These are phyloP conservation scores for Talaromyces amestolkiae DNA, from an alignment of 2,329 filamentous ascomycete species.

Conservation along the genomic window DNA sequence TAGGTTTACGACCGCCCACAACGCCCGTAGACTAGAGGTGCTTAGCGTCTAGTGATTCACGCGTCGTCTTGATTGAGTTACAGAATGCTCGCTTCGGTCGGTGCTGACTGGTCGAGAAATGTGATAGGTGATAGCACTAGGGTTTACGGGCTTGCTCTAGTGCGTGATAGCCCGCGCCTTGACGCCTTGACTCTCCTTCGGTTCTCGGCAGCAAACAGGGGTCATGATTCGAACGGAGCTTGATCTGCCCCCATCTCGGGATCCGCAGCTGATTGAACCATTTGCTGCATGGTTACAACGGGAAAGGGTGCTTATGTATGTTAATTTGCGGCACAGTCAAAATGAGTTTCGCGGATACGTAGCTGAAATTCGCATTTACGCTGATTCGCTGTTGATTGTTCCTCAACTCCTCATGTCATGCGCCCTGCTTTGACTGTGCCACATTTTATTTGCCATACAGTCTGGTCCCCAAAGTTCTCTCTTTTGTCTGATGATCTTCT, in stretches of 20 bases:
- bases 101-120: slow-evolving; percentile 5
- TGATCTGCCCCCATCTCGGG: not conserved
- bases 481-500: not conserved
- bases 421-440: slow-evolving; percentile 3
- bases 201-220: slow-evolving; percentile 7
- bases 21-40: not conserved
- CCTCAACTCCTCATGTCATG: not conserved
- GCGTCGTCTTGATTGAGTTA: slow-evolving; percentile 1
- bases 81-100: not conserved
- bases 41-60: slow-evolving; percentile 1
- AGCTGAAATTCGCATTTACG: not conserved
- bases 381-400: not conserved
- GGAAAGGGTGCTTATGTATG: not conserved
- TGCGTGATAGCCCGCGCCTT: slow-evolving; percentile 3
- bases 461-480: not conserved
- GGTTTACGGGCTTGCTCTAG: not conserved
- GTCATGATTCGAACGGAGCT: not conserved
- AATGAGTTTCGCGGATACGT: not conserved
- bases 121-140: slow-evolving; percentile 5
- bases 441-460: not conserved
- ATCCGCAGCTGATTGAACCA: not conserved
- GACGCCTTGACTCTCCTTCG: slow-evolving; percentile 2
- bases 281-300: not conserved
- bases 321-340: slow-evolving; percentile 1
- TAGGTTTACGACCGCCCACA: not conserved